phyloP scores from a whole-genome alignment of 306 rosid genomes.

The Benincasa hispida region DNA sequence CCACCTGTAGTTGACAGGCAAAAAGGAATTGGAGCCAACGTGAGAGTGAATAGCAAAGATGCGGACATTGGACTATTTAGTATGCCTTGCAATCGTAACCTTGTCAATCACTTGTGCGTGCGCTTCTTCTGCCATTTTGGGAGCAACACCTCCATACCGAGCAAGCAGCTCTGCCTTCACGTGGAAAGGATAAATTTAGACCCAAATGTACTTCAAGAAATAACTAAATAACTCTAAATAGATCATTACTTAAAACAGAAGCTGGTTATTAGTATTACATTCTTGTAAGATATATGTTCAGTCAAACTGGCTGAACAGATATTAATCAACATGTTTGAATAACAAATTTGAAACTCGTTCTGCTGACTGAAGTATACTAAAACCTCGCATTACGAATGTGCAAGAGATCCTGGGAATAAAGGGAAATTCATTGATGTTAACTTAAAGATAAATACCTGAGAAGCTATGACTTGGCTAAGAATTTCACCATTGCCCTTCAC shows the following conservation, averaged over 20 bases:
- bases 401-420: not conserved
- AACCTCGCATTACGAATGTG: not conserved
- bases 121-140: constrained; percentile 98
- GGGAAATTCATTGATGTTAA: not conserved
- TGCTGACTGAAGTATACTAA: not conserved
- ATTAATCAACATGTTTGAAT: not conserved
- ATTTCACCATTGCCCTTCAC: constrained; percentile 80
- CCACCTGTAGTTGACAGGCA: constrained; percentile 50
- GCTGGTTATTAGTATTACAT: not conserved
- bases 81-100: constrained; percentile 23
- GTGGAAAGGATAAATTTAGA: not conserved
- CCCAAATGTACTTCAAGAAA: not conserved
- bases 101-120: constrained; percentile 72
- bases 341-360: not conserved
- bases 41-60: constrained; percentile 6
- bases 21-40: not conserved
- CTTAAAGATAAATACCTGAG: constrained; percentile 47
- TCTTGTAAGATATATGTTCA: not conserved
- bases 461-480: constrained; percentile 80
- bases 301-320: not conserved
- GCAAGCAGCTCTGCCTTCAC: constrained; percentile 83
- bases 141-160: constrained; percentile 88
- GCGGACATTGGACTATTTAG: not conserved
- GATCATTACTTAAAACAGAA: not conserved
- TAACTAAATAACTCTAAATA: not conserved